Base-by-base conservation (phyloP, 2,329 filamentous ascomycete genomes). In the Zasmidium angulare region DNA sequence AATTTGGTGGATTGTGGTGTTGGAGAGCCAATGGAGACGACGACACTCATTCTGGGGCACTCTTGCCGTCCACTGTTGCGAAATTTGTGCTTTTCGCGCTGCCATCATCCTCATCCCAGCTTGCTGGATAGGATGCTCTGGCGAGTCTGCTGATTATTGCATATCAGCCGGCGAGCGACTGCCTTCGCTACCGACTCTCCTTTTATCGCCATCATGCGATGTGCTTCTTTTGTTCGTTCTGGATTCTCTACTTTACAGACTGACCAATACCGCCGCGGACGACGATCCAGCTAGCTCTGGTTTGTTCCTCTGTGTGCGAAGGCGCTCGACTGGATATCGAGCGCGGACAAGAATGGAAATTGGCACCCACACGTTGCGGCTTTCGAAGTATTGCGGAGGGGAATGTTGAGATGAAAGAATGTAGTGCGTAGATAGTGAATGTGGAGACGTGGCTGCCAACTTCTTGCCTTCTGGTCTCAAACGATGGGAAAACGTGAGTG, bases 281-380 rank as follows among this genome's bases (percentile, higher is more conserved):
- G 26, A 29, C 4, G 11, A 17, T 36, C n/a, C 36, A 43, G 36
- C 36, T 43, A 43, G 36, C n/a, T 43, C 36, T 46, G 40, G 53
- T 43, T 29, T 23, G 48, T 26, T 36, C 23, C 43, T 22, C 47
- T 23, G 36, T 46, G 43, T 50, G 50, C 56, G 50, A 58, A 58
- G 56, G 36, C 50, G 50, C 43, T 53, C 23, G 24, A 29, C 36
- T 43, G 36, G 36, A 10, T 43, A 7, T 43, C n/a, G 36, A 40
- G 56, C 46, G 50, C 29, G 31, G 43, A 46, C n/a, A 58, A 49
- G 53, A 43, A 29, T 22, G 23, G 22, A 52, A n/a, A 50, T 54
- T 58, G 56, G 50, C 56, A 58, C 50, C 36, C 50, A 58, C 50
- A 58, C 50, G 50, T 50, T 58, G 50, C 23, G 43, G 26, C 49